Conservation (phyloP, 2,329 filamentous ascomycete species). For the Neofusicoccum ribis region DNA sequence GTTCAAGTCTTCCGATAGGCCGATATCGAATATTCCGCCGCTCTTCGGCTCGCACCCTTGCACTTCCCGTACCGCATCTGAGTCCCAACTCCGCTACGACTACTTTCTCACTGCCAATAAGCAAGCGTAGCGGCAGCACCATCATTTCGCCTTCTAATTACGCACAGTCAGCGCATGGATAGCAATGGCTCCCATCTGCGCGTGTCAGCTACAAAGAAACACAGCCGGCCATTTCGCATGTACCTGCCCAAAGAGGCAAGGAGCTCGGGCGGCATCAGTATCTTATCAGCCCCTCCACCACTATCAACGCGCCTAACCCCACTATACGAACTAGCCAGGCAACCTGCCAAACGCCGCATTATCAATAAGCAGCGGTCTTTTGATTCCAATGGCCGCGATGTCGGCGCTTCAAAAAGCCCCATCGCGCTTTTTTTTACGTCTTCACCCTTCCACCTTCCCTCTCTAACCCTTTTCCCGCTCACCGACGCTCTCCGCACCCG, state of each 20-base stretch:
- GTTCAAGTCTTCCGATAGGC: neutral
- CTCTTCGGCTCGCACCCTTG: conserved; percentile 8
- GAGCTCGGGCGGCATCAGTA: neutral
- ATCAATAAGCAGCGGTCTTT: neutral
- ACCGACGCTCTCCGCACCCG: neutral
- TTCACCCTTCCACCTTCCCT: neutral
- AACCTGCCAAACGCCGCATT: neutral
- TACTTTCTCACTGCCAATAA: neutral
- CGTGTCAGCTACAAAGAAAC: neutral
- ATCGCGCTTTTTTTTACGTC: neutral
- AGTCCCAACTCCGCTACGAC: neutral
- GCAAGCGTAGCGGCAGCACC: no score
- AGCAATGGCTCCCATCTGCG: no score
- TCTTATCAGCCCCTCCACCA: conserved; percentile 4
- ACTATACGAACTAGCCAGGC: neutral
- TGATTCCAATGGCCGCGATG: neutral
- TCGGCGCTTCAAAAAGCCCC: neutral
- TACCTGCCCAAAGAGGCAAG: neutral
- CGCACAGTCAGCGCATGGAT: no score
- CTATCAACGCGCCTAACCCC: conserved; percentile 4
- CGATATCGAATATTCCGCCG: neutral
- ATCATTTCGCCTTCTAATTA: no score
- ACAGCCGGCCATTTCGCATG: neutral
- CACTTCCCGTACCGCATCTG: neutral
- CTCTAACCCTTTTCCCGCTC: neutral